Evolutionary conservation across 75 land plant species (phyloP), one percentile per base, ranked within the genome.

Genomic region (Sequoia sempervirens): DNA sequence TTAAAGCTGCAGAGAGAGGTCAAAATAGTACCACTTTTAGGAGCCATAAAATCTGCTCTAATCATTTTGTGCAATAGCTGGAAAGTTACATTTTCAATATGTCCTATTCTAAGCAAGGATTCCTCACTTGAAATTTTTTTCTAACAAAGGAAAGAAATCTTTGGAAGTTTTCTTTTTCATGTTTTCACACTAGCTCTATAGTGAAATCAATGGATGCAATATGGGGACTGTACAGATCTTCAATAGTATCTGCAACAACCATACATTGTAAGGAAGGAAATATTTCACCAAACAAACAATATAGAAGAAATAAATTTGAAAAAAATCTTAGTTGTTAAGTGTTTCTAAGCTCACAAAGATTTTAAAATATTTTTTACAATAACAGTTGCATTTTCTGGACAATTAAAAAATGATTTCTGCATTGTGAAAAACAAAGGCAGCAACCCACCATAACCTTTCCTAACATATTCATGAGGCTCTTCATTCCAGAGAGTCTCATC

Each of bases 391-490:
- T 36, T 40, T 75, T 75, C 45, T 75, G 15, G 32, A 45, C 81
- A 75, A 37, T 28, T 66, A 43, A 10, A 45, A 53, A 43, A 36
- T 45, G 26, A 58, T 15, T 3, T 47, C 64, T 4, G 54, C 46
- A 72, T 64, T 85, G 26, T 30, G n/a, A 43, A n/a, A 17, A 68
- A 30, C 18, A 8, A 68, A 32, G 58, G 36, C n/a, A 37, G 68
- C 38, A 18, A 87, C 95, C 87, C 84, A 97, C 99, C 99, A 90
- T 97, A 97, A n/a, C 99, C 99, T 87, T 97, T 97, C 87, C 99
- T 88, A 37, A 96, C 96, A 88, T 97, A 97, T 82, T 97, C 99
- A 87, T 97, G 98, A 1, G 99, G 99, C 58, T 97, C 99, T 85
- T 96, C 99, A 83, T 92, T 89, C 99, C 99, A 97, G 18, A 97